phyloP scores from a whole-genome alignment of 2,329 filamentous ascomycete genomes.

The Scortechinia acanthostroma region DNA sequence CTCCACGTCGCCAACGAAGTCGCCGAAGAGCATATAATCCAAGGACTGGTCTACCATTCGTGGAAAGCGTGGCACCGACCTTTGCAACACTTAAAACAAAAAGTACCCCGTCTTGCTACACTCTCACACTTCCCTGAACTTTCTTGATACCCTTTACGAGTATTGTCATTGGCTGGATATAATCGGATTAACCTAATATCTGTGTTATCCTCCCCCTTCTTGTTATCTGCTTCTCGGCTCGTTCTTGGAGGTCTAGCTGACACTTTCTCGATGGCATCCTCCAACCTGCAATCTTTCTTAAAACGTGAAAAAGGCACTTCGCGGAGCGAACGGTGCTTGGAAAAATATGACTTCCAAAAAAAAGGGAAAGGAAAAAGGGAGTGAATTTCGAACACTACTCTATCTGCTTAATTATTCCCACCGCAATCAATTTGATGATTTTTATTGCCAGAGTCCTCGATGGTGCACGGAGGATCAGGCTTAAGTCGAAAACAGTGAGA shows the following conservation, averaged over 20 bases:
- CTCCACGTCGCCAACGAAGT: background rate
- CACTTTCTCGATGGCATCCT: background rate
- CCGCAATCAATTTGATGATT: background rate
- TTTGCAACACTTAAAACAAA: background rate
- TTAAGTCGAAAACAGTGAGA: no score
- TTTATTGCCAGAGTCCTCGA: no score
- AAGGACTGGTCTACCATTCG: background rate
- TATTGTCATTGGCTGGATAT: constrained; percentile 1
- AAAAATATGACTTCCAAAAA: background rate
- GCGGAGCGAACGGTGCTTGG: no score
- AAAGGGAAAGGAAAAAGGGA: background rate
- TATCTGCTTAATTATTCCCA: background rate
- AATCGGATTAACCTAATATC: background rate
- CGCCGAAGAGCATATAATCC: background rate
- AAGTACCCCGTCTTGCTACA: background rate
- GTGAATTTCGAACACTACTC: background rate
- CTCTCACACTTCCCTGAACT: background rate
- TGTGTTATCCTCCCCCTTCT: background rate
- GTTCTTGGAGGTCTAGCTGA: background rate
- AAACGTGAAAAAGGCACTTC: background rate
- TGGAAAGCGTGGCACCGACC: no score
- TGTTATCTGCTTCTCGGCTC: background rate
- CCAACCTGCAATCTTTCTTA: background rate
- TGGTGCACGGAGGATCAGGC: no score
- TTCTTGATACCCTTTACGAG: constrained; percentile 1